Conservation (phyloP, 495 filamentous ascomycete species). For the Aspergillus panamensis region DNA sequence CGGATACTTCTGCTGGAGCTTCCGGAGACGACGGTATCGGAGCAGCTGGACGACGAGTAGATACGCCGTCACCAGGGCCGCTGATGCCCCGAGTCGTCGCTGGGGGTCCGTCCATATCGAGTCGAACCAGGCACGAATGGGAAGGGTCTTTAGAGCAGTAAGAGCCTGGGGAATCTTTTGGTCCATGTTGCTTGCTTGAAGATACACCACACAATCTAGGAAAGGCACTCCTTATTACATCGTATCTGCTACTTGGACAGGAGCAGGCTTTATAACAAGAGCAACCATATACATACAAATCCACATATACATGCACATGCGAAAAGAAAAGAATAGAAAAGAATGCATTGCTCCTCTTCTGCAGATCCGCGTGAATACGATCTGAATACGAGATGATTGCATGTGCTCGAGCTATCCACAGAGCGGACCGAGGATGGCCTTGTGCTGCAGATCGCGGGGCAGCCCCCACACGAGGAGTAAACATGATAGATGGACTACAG, state of each 20-base stretch:
- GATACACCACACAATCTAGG: background rate
- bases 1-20: conserved; percentile 40
- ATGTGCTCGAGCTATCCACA: background rate
- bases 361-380: too few species aligned
- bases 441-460: background rate
- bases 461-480: background rate
- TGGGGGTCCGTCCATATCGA: conserved; percentile 5
- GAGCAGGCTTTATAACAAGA: too few species aligned
- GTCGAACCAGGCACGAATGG: background rate
- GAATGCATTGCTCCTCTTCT: too few species aligned
- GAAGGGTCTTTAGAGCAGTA: conserved; percentile 5
- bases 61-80: conserved; percentile 17
- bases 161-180: conserved; percentile 3
- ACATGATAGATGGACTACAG: background rate
- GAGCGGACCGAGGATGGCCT: background rate
- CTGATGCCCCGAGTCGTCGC: conserved; percentile 5
- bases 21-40: conserved; percentile 45
- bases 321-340: too few species aligned
- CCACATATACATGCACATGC: too few species aligned
- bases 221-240: background rate
- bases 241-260: too few species aligned
- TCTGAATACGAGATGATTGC: background rate
- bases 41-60: conserved; percentile 29
- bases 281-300: too few species aligned
- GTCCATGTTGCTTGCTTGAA: conserved; percentile 1